These are phyloP conservation scores for Irpex sp. DNA, from an alignment of 1,284 basidiomycete genomes.

Conservation along the genomic window DNA sequence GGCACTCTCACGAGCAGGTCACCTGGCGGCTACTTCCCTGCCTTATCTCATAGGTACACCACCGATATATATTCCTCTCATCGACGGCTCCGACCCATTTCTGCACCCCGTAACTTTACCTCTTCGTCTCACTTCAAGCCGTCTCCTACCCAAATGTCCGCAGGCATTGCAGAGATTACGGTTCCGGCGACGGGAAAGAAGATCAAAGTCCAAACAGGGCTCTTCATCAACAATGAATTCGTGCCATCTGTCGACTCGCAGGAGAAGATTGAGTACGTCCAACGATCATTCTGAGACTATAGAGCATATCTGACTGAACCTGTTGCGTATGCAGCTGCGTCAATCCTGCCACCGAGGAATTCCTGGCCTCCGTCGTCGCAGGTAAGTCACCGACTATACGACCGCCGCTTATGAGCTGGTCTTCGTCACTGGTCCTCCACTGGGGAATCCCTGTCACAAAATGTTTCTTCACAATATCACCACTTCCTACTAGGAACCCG, in stretches of 20 bases:
- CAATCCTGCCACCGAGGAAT: constrained; percentile 75
- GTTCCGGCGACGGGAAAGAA: constrained; percentile 39
- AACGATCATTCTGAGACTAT: not conserved
- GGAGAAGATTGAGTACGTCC: constrained; percentile 54
- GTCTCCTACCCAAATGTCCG: constrained; percentile 20
- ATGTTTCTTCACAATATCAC: too few relatives aligned
- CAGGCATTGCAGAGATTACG: constrained; percentile 21
- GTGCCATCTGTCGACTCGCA: constrained; percentile 63
- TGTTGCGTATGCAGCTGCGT: constrained; percentile 41
- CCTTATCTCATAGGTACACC: not conserved
- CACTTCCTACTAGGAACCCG: too few relatives aligned
- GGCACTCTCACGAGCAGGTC: not conserved
- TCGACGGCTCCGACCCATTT: not conserved
- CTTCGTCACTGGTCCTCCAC: not conserved
- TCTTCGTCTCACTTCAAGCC: constrained; percentile 5
- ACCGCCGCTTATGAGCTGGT: not conserved
- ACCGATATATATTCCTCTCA: not conserved
- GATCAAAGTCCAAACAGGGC: constrained; percentile 71
- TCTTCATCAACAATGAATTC: constrained; percentile 92
- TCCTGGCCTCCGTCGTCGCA: constrained; percentile 63
- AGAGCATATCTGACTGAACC: not conserved
- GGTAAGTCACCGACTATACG: constrained; percentile 38
- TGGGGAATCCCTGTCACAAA: too few relatives aligned
- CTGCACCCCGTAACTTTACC: not conserved
- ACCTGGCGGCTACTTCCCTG: not conserved